Evolutionary conservation across 768 basidiomycete genomes (phyloP), one percentile per base, ranked within the genome.

Genomic region (Xerocomellus chrysenteron): DNA sequence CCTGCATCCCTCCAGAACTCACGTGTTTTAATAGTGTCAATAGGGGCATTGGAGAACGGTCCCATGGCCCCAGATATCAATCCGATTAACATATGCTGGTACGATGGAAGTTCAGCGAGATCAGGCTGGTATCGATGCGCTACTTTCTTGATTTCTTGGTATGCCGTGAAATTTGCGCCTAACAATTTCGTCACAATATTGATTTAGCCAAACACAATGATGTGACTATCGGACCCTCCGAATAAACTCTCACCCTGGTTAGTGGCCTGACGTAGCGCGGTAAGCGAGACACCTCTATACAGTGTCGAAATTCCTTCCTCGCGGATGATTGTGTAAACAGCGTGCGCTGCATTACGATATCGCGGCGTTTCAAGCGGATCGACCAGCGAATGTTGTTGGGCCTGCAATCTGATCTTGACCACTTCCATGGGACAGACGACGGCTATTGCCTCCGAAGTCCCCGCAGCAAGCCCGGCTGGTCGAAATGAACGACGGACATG

Each of bases 341-440:
- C 96, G 74, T 99, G 97, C 0, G 88, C 94, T 14, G 97, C 97
- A 75, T 97, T 98, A 28, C 96, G 83, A 74, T 99, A 99, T 72
- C 90, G 83, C 5, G 97, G 97, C 16, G 84, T 78, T 68, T 99
- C 97, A 51, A 96, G 75, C 36, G 97, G 97, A 73, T 99, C 97
- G 8, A 94, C 92, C 47, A 99, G 80, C 21, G 96, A 98, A 73
- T 98, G 97, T 68, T 91, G 89, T 68, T 99, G 97, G 4, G 97
- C 96, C 74, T 99, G 97, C 65, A 99, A 76, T 28, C 97, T 85
- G 68, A 99, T 98, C 80, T 98, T 98, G 70, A 99, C 92, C 19
- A 98, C 97, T 70, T 99, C 97, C 97, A 99, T 98, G 0, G 97
- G 97, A 44, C 91, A 96, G 12, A 99, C 97, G 44, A 99, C 93